phyloP scores from a whole-genome alignment of 495 filamentous ascomycete species.

The Talaromyces liani region DNA sequence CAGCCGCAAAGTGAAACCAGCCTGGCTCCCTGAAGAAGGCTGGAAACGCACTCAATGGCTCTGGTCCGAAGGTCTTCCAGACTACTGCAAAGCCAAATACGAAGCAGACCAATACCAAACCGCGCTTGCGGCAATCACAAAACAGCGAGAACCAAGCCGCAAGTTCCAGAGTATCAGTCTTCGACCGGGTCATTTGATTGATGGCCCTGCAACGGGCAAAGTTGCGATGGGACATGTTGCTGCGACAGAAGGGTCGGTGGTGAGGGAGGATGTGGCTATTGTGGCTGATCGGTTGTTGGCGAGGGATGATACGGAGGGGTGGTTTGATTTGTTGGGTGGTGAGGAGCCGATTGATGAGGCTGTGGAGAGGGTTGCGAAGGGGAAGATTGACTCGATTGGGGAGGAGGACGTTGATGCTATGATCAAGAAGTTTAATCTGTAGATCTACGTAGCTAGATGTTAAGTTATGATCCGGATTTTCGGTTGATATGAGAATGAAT shows the following conservation, averaged over 20 bases:
- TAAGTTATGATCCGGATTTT: neutral
- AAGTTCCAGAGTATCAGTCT: slow-evolving; percentile 60
- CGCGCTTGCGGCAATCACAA: slow-evolving; percentile 41
- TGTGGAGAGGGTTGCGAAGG: slow-evolving; percentile 54
- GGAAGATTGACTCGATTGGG: slow-evolving; percentile 57
- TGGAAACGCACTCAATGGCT: slow-evolving; percentile 43
- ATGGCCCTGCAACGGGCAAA: slow-evolving; percentile 49
- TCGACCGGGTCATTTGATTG: slow-evolving; percentile 57
- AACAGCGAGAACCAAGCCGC: slow-evolving; percentile 31
- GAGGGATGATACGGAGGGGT: slow-evolving; percentile 47
- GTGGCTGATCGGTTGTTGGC: slow-evolving; percentile 60
- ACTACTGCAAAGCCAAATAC: slow-evolving; percentile 68
- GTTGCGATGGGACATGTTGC: slow-evolving; percentile 58
- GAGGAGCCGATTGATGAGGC: slow-evolving; percentile 53
- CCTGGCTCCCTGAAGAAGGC: slow-evolving; percentile 60
- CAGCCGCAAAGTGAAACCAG: slow-evolving; percentile 48
- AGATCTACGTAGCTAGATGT: neutral
- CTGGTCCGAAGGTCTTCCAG: slow-evolving; percentile 48
- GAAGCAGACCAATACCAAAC: slow-evolving; percentile 69
- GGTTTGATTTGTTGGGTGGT: slow-evolving; percentile 54
- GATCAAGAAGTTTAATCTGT: slow-evolving; percentile 28
- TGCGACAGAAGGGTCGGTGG: slow-evolving; percentile 44
- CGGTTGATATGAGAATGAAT: neutral
- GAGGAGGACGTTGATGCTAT: slow-evolving; percentile 55
- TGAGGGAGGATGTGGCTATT: slow-evolving; percentile 62